Evolutionary conservation across 2,329 filamentous ascomycete species (phyloP).

Genomic region (Ophiocordyceps camponoti-floridani): DNA sequence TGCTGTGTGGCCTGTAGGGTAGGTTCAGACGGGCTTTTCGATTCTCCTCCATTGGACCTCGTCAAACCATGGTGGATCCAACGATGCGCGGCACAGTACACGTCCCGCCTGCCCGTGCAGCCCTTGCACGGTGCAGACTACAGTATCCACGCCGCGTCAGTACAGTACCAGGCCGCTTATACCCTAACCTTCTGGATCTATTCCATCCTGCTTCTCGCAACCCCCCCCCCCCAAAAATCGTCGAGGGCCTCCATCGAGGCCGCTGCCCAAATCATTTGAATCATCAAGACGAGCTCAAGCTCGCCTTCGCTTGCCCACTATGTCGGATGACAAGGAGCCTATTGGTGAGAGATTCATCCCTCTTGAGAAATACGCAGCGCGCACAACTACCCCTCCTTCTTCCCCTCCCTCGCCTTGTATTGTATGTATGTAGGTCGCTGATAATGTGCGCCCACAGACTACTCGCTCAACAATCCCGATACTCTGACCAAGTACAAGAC

Average conservation of each 20-base stretch:
- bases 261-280: background rate
- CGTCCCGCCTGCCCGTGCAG: background rate
- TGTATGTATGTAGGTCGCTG: constrained; percentile 1
- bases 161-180: background rate
- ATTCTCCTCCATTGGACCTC: too few species aligned
- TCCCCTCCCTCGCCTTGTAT: background rate
- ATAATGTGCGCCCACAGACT: constrained; percentile 35
- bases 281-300: background rate
- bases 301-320: constrained; percentile 14
- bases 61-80: too few species aligned
- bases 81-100: too few species aligned
- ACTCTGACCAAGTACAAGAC: constrained; percentile 99
- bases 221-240: background rate
- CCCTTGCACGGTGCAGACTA: background rate
- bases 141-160: background rate
- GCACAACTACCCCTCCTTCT: background rate
- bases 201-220: background rate
- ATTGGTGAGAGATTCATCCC: constrained; percentile 17
- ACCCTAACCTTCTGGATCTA: background rate
- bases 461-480: constrained; percentile 78
- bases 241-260: background rate
- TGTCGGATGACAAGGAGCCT: constrained; percentile 26
- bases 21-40: too few species aligned
- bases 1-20: too few species aligned
- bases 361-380: background rate